phyloP scores from a whole-genome alignment of 78 protist genomes.

The Dictyostelium intermedium region DNA sequence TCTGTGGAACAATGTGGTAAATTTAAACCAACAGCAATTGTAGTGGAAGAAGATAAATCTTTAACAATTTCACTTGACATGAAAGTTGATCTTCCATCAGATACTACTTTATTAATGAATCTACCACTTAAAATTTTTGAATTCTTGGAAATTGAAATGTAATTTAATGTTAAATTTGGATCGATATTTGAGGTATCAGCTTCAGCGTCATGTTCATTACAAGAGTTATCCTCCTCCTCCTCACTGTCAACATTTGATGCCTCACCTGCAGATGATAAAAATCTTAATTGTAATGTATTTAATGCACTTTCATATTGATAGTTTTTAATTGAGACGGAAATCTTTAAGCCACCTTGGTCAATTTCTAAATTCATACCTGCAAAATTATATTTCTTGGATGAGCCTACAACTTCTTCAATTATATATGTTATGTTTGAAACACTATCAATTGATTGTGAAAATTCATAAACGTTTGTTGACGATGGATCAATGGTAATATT shows the following conservation, averaged over 20 bases:
- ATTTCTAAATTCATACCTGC: conserved; percentile 2
- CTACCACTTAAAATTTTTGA: not conserved
- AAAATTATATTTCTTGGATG: not conserved
- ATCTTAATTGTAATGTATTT: conserved; percentile 24
- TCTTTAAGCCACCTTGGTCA: conserved; percentile 6
- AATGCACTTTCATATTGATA: not conserved
- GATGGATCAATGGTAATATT: not conserved
- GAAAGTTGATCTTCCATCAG: conserved; percentile 28
- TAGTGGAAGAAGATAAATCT: not conserved
- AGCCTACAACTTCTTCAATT: not conserved
- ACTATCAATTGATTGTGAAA: not conserved
- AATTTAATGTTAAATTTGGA: conserved; percentile 14
- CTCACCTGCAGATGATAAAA: not conserved
- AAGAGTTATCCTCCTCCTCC: not conserved
- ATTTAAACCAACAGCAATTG: conserved; percentile 7
- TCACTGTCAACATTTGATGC: not conserved
- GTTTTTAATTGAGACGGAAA: not conserved
- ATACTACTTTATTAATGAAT: not conserved
- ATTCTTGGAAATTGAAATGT: not conserved
- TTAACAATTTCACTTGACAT: not conserved
- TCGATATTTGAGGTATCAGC: not conserved
- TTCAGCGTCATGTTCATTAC: not conserved
- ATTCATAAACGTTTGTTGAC: not conserved
- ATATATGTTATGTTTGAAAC: not conserved
- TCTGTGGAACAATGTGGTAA: not conserved